Evolutionary conservation across 305 asterid genomes (phyloP).

Genomic region (Fraxinus dipetala): DNA sequence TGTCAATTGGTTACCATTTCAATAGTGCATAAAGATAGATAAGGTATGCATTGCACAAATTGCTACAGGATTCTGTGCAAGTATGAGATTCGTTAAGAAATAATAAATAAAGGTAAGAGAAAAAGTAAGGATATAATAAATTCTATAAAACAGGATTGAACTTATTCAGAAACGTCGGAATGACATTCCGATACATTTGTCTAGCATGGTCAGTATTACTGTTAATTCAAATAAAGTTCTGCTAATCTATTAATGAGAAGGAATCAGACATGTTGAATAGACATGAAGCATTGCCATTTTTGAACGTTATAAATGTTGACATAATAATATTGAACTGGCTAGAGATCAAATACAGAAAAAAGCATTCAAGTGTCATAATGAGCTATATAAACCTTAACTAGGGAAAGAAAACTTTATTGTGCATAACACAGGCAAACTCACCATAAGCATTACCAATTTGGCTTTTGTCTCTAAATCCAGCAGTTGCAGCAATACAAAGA

Average conservation of each 20-base stretch:
- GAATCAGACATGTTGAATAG: background rate
- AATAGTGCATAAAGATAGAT: background rate
- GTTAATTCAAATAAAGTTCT: background rate
- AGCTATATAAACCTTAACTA: background rate
- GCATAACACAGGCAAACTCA: slow-evolving; percentile 26
- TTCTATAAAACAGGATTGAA: background rate
- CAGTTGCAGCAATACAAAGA: slow-evolving; percentile 92
- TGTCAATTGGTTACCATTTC: background rate
- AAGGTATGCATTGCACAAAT: background rate
- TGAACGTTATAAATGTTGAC: background rate
- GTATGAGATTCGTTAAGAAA: background rate
- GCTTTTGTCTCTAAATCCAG: slow-evolving; percentile 87
- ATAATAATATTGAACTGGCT: background rate
- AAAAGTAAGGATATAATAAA: background rate
- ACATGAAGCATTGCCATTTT: background rate
- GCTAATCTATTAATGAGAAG: background rate
- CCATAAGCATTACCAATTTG: slow-evolving; percentile 98
- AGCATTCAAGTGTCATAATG: background rate
- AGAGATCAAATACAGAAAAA: background rate
- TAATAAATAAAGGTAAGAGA: background rate
- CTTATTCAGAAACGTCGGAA: background rate
- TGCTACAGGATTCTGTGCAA: background rate
- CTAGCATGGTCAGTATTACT: background rate
- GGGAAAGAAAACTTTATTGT: background rate
- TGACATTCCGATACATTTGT: background rate